These are phyloP conservation scores for Cytidiella melzeri DNA, from an alignment of 768 basidiomycete genomes.

Conservation along the genomic window DNA sequence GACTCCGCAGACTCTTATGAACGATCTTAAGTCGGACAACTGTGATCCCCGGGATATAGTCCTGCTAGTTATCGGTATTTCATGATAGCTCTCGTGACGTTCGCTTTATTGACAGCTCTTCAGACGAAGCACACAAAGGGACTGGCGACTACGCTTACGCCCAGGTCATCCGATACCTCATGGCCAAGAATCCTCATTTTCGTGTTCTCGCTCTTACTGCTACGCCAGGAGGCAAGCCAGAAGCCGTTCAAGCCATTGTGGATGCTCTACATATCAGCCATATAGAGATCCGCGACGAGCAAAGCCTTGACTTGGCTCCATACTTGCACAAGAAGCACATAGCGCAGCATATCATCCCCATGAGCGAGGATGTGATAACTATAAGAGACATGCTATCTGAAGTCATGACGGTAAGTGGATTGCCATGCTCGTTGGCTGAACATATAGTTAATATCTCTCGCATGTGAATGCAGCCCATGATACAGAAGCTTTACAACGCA, in stretches of 20 bases:
- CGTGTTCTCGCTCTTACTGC: constrained; percentile 91
- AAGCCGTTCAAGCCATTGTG: constrained; percentile 86
- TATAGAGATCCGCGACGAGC: constrained; percentile 91
- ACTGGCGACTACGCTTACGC: constrained; percentile 93
- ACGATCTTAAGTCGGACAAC: constrained; percentile 68
- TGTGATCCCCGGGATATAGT: constrained; percentile 80
- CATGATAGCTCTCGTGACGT: too few relatives aligned
- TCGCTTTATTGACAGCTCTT: neutral
- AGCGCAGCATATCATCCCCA: constrained; percentile 71
- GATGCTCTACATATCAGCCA: constrained; percentile 91
- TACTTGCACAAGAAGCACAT: constrained; percentile 89
- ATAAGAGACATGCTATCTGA: constrained; percentile 63
- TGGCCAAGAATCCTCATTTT: constrained; percentile 92
- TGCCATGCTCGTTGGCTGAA: constrained; percentile 1
- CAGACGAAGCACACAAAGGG: constrained; percentile 94
- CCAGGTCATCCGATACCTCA: constrained; percentile 80
- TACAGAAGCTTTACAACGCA: constrained; percentile 29
- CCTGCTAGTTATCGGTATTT: constrained; percentile 77
- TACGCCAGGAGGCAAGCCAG: constrained; percentile 82
- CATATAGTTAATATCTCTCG: neutral
- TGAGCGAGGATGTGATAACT: constrained; percentile 59
- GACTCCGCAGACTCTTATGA: constrained; percentile 92
- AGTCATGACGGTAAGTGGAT: constrained; percentile 63
- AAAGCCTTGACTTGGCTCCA: constrained; percentile 76
- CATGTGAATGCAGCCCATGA: constrained; percentile 25